Percentiles rank a stretch among this genome's conserved stretches.
Evolutionary conservation across 805 yeast genomes (phyloP).

Genomic region (Candida vaughaniae): DNA sequence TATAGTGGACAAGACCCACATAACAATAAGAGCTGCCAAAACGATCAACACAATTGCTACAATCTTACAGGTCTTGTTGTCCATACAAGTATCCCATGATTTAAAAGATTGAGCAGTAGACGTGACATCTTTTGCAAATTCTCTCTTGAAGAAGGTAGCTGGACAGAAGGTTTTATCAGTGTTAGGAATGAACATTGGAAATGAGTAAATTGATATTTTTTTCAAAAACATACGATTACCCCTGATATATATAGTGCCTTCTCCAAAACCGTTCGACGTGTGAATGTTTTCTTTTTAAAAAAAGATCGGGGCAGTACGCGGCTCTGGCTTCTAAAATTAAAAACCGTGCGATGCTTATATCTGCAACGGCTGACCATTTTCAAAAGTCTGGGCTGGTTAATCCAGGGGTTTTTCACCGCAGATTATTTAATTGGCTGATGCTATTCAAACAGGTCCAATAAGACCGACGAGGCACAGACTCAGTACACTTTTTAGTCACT

Average conservation of each 20-base stretch:
- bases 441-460: too few relatives aligned
- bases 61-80: slow-evolving; percentile 69
- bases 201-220: not conserved
- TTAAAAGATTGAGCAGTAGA: slow-evolving; percentile 54
- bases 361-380: too few relatives aligned
- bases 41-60: slow-evolving; percentile 72
- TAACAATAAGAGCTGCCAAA: slow-evolving; percentile 49
- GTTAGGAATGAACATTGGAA: slow-evolving; percentile 9
- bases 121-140: slow-evolving; percentile 17
- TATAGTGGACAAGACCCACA: slow-evolving; percentile 59
- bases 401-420: too few relatives aligned
- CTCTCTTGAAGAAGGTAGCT: slow-evolving; percentile 9
- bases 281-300: not conserved
- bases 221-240: not conserved
- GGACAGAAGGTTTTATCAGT: slow-evolving; percentile 11
- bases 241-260: not conserved
- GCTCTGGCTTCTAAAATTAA: slow-evolving; percentile 1
- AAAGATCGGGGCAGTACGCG: slow-evolving; percentile 4
- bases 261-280: not conserved
- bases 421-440: too few relatives aligned
- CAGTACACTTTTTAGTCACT: too few relatives aligned
- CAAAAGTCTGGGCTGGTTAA: too few relatives aligned
- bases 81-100: slow-evolving; percentile 79
- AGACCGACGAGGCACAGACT: too few relatives aligned
- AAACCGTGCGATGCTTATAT: too few relatives aligned